Evolutionary conservation across 2,329 filamentous ascomycete species (phyloP).

Genomic region (Venturia effusa): DNA sequence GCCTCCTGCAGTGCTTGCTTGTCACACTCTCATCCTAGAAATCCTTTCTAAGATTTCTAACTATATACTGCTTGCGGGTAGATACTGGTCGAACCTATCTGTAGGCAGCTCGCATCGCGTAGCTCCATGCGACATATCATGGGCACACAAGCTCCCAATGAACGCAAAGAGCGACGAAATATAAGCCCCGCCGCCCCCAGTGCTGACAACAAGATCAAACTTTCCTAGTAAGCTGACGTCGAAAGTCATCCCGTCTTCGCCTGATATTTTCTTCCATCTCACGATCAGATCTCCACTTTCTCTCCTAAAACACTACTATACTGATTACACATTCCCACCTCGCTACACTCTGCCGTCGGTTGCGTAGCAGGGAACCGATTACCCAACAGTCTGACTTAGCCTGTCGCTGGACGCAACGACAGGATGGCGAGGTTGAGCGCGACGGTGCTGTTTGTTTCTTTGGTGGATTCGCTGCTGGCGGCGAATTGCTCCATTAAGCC

Average conservation of each 20-base stretch:
- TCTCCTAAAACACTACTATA: neutral
- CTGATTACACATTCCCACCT: neutral
- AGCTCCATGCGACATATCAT: neutral
- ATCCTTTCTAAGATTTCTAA: neutral
- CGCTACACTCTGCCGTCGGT: neutral
- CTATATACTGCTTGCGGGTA: neutral
- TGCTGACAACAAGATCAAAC: neutral
- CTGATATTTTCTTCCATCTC: neutral
- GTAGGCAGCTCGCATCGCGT: neutral
- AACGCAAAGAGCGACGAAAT: neutral
- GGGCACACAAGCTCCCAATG: neutral
- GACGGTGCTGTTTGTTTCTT: conserved; percentile 23
- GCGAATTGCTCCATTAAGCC: conserved; percentile 29
- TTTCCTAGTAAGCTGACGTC: neutral
- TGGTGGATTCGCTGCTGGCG: conserved; percentile 21
- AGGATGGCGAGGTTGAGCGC: conserved; percentile 22
- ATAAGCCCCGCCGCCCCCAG: neutral
- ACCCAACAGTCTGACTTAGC: neutral
- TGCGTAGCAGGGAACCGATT: neutral
- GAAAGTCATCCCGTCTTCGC: neutral
- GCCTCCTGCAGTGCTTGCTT: neutral
- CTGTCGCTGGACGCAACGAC: neutral
- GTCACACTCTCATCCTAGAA: neutral
- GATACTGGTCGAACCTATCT: neutral
- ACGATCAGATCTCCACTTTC: neutral